A percentile compares a stretch with the other conserved stretches of the same genome.
Conservation (phyloP, 441 rosid genomes). For the Populus tomentosa region DNA sequence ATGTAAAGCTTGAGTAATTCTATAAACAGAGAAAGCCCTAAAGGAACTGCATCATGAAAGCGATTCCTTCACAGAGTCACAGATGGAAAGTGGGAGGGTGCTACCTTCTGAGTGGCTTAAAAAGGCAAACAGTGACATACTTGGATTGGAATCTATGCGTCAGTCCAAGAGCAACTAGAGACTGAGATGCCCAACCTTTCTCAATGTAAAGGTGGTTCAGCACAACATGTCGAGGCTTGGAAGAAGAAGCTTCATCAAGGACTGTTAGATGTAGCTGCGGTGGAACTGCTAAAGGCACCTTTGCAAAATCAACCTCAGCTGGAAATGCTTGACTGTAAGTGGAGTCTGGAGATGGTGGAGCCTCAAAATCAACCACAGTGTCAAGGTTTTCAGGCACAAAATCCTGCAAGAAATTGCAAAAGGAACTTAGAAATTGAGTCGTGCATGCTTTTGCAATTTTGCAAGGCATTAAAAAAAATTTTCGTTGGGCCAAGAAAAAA, state of each 20-base stretch:
- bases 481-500: background rate
- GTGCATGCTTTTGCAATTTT: background rate
- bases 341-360: constrained; percentile 74
- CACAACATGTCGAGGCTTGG: constrained; percentile 75
- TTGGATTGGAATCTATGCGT: constrained; percentile 86
- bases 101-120: constrained; percentile 67
- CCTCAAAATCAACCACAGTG: constrained; percentile 71
- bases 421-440: background rate
- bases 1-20: background rate
- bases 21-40: constrained; percentile 17
- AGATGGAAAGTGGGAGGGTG: background rate
- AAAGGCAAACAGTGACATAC: constrained; percentile 83
- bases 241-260: constrained; percentile 46
- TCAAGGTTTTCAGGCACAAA: constrained; percentile 74
- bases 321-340: constrained; percentile 63
- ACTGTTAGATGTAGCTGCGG: constrained; percentile 69
- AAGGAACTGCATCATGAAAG: constrained; percentile 9
- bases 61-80: constrained; percentile 18
- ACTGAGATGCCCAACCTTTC: constrained; percentile 73
- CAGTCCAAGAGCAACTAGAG: constrained; percentile 73
- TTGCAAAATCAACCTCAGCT: constrained; percentile 61
- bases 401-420: constrained; percentile 38
- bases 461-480: background rate
- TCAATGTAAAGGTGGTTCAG: constrained; percentile 84
- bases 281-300: constrained; percentile 71